Evolutionary conservation across 768 basidiomycete species (phyloP).

Genomic region (Auricularia cornea): DNA sequence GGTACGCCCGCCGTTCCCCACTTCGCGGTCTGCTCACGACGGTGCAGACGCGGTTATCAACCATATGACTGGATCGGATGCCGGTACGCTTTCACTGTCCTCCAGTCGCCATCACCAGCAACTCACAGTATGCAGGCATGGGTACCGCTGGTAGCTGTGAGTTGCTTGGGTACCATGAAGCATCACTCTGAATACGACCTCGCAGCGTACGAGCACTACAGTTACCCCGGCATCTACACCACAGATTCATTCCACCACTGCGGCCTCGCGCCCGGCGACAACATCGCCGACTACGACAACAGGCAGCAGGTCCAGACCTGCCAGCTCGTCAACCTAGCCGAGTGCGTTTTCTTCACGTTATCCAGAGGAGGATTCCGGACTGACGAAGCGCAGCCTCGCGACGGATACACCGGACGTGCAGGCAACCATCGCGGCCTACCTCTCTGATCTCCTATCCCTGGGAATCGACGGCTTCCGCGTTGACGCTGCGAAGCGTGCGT

Average conservation of each 20-base stretch:
- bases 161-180: neutral
- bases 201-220: slow-evolving; percentile 15
- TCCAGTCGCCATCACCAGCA: neutral
- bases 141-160: neutral
- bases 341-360: slow-evolving; percentile 28
- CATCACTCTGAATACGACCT: neutral
- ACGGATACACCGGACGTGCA: slow-evolving; percentile 59
- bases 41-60: neutral
- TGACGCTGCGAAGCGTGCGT: slow-evolving; percentile 53
- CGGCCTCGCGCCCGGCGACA: slow-evolving; percentile 42
- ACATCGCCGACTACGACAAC: slow-evolving; percentile 48
- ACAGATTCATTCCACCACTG: slow-evolving; percentile 55
- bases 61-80: neutral
- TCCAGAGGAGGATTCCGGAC: neutral
- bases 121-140: neutral
- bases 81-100: neutral
- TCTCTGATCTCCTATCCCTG: slow-evolving; percentile 50
- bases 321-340: slow-evolving; percentile 42
- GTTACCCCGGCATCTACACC: slow-evolving; percentile 15
- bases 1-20: slow-evolving; percentile 18
- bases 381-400: slow-evolving; percentile 26
- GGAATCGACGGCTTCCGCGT: slow-evolving; percentile 54
- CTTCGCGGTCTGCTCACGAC: neutral
- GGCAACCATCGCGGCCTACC: slow-evolving; percentile 42
- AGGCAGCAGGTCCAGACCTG: slow-evolving; percentile 47